phyloP scores from a whole-genome alignment of 306 rosid species.

The Hippophae rhamnoides region DNA sequence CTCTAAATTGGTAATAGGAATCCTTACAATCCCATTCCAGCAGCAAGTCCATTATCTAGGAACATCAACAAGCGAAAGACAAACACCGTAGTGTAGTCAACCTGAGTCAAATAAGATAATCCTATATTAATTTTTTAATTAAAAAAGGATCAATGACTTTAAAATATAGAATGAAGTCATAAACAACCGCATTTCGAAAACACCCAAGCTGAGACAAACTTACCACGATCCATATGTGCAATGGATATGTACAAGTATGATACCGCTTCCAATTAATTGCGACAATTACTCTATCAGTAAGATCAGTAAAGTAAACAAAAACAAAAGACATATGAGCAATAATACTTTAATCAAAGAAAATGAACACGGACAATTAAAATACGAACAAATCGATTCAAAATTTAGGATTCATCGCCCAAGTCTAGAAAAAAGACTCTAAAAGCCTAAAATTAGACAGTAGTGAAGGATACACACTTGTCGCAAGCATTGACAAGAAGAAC shows the following conservation, averaged over 20 bases:
- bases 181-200: conserved; percentile 1
- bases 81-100: conserved; percentile 84
- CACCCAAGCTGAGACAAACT: conserved; percentile 19
- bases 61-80: conserved; percentile 92
- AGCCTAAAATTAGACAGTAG: conserved; percentile 4
- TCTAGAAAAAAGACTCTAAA: conserved; percentile 5
- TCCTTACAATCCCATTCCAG: conserved; percentile 99
- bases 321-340: not conserved
- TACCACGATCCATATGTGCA: conserved; percentile 98
- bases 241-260: conserved; percentile 66
- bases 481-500: conserved; percentile 95
- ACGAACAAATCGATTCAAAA: not conserved
- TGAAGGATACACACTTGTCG: conserved; percentile 95
- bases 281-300: conserved; percentile 56
- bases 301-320: conserved; percentile 25
- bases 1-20: conserved; percentile 21
- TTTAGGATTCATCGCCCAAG: conserved; percentile 5
- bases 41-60: conserved; percentile 88
- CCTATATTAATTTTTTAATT: not conserved
- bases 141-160: not conserved
- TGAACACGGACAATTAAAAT: not conserved
- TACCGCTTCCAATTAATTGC: conserved; percentile 84
- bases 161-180: not conserved
- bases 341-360: not conserved
- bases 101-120: conserved; percentile 35